Evolutionary conservation across 2,329 filamentous ascomycete species (phyloP), one percentile per base, ranked within the genome.

Genomic region (Parastagonospora avenae): DNA sequence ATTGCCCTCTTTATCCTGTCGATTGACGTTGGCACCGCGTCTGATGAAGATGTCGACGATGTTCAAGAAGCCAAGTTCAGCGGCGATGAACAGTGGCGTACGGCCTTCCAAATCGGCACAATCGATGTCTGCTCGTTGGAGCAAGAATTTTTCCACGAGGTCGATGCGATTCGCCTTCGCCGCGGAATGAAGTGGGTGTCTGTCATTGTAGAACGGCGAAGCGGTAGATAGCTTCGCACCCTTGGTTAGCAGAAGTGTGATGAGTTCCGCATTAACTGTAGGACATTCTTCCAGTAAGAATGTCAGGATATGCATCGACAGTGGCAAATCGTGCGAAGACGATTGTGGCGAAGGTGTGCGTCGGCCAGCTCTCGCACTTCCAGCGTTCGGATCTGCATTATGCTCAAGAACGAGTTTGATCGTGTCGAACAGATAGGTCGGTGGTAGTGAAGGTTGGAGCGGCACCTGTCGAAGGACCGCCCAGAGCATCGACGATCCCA

Each of bases 121-220:
- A 30, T 68, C 57, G 16, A 59, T 35, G 24, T 68, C 51, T 1
- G 54, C 53, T 2, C 56, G 35, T 9, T 60, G 57, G 6, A 48
- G 47, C 3, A 69, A 43, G n/a, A 68, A 54, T 32, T 63, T 55
- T 2, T 67, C 61, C 6, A 67, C 55, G 9, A 66, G 45, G 15
- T 68, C 65, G 15, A 62, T 32, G 2, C 65, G 63, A 27, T 65
- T 64, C 8, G 59, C 58, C 36, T 58, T 55, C 7, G 60, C 57
- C 8, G 67, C 64, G 0, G 66, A 66, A 40, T 70, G 67, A 8
- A 70, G 52, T 12, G 67, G 64, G 35, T 52, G 55, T n/a, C 65
- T 60, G 2, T 61, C 57, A 12, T 54, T 49, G 49, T 66, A 69
- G 27, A 64, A 62, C 0, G 58, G 44, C 0, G 66, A 69, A 5